A percentile compares a stretch with the other conserved stretches of the same genome.
Evolutionary conservation across 2,329 filamentous ascomycete species (phyloP).

Genomic region (Cryphonectria naterciae): DNA sequence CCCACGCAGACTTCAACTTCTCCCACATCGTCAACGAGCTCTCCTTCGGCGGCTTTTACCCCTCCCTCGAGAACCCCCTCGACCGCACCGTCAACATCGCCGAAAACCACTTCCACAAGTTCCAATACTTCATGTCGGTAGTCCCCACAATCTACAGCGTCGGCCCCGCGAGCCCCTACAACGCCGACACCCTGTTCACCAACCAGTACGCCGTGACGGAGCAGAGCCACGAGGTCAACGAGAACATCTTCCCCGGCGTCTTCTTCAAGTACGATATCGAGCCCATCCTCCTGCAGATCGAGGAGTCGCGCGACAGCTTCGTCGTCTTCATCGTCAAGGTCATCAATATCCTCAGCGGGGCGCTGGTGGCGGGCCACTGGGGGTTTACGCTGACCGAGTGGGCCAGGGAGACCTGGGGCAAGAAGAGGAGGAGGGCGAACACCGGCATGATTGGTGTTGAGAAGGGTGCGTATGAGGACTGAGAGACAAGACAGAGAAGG

Average conservation of each 20-base stretch:
- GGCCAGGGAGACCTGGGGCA: conserved; percentile 60
- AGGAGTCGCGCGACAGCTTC: conserved; percentile 77
- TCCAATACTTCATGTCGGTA: conserved; percentile 95
- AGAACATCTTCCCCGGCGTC: conserved; percentile 79
- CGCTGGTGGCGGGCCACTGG: conserved; percentile 94
- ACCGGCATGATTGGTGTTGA: conserved; percentile 54
- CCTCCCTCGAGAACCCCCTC: conserved; percentile 88
- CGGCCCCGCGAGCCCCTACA: conserved; percentile 43
- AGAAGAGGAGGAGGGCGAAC: conserved; percentile 50
- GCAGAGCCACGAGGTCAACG: conserved; percentile 72
- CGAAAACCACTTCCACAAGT: conserved; percentile 84
- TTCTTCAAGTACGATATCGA: conserved; percentile 99
- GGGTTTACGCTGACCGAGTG: conserved; percentile 84
- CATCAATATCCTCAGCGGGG: conserved; percentile 88
- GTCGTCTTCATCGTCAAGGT: conserved; percentile 77
- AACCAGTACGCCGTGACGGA: conserved; percentile 98
- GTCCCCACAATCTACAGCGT: conserved; percentile 92
- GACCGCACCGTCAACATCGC: conserved; percentile 85
- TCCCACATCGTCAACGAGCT: conserved; percentile 95
- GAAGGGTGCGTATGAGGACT: conserved; percentile 45
- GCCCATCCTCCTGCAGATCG: conserved; percentile 84
- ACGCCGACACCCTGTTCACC: conserved; percentile 72
- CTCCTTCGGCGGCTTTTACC: conserved; percentile 97
- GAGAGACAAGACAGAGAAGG: background rate
- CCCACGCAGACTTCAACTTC: conserved; percentile 85